A percentile compares a stretch with the other conserved stretches of the same genome.
These are phyloP conservation scores for Talaromyces sp. DNA, from an alignment of 2,329 filamentous ascomycete species.

Conservation along the genomic window DNA sequence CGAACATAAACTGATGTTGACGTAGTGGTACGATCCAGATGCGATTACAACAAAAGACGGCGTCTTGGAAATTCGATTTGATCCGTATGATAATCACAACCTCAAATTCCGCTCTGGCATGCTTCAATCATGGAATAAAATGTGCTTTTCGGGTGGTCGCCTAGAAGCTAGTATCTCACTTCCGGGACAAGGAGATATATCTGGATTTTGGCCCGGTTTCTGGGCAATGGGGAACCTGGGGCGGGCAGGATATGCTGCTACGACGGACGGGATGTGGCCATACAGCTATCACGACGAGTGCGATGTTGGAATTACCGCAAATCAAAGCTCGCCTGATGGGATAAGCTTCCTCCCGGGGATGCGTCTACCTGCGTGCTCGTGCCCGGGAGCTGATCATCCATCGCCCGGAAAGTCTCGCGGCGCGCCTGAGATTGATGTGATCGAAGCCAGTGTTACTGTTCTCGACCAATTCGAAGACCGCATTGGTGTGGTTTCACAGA, in stretches of 20 bases:
- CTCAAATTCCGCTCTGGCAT: conserved; percentile 67
- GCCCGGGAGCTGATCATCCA: conserved; percentile 59
- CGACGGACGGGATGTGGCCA: conserved; percentile 68
- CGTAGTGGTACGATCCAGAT: conserved; percentile 65
- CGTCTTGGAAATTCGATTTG: conserved; percentile 59
- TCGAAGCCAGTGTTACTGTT: conserved; percentile 60
- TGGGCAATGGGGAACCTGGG: conserved; percentile 72
- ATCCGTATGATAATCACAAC: conserved; percentile 59
- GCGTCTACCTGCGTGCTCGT: conserved; percentile 64
- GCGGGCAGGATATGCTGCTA: conserved; percentile 62
- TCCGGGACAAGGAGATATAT: conserved; percentile 60
- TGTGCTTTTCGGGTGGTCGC: conserved; percentile 67
- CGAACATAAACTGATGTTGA: conserved; percentile 7
- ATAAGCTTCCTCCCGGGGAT: conserved; percentile 64
- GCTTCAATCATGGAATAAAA: conserved; percentile 68
- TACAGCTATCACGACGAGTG: conserved; percentile 66
- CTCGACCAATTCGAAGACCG: conserved; percentile 45
- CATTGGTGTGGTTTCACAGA: conserved; percentile 61
- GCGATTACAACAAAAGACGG: conserved; percentile 59
- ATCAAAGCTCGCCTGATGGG: conserved; percentile 64
- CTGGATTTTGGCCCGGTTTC: conserved; percentile 70
- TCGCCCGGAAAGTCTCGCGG: conserved; percentile 59
- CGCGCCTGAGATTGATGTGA: conserved; percentile 66
- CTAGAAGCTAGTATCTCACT: conserved; percentile 66
- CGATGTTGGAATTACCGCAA: conserved; percentile 65